phyloP scores from a whole-genome alignment of 2,329 filamentous ascomycete genomes.

The Fusarium decemcellulare region DNA sequence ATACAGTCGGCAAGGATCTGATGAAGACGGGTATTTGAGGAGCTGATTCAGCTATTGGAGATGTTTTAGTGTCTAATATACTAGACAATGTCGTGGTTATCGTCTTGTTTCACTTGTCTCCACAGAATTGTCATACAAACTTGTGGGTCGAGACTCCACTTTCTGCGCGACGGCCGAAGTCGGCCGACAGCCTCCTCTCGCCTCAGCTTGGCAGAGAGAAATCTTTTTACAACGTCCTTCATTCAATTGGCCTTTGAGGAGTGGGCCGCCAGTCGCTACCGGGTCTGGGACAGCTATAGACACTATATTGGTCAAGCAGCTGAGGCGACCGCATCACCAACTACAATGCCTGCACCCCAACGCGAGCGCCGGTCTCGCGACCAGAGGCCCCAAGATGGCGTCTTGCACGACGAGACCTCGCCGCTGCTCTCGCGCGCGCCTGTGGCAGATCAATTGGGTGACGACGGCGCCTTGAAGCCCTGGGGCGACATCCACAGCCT shows the following conservation, averaged over 20 bases:
- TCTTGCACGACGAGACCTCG: constrained; percentile 35
- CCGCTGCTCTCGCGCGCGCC: constrained; percentile 29
- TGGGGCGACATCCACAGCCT: constrained; percentile 20
- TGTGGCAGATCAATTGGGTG: constrained; percentile 4
- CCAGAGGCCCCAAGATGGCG: constrained; percentile 22
- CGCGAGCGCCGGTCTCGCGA: constrained; percentile 7
- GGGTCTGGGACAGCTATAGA: neutral
- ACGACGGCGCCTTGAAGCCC: constrained; percentile 14
- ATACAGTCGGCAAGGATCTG: too few relatives aligned
- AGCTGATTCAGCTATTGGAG: too few relatives aligned
- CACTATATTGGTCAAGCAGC: too few relatives aligned
- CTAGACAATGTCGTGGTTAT: too few relatives aligned
- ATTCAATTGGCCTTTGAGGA: constrained; percentile 12
- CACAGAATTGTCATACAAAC: too few relatives aligned
- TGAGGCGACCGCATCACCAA: neutral
- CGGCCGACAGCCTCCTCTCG: too few relatives aligned
- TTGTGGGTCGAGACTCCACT: too few relatives aligned
- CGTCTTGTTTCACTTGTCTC: too few relatives aligned
- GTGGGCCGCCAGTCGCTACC: constrained; percentile 21
- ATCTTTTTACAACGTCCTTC: constrained; percentile 9
- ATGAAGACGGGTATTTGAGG: too few relatives aligned
- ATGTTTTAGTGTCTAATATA: too few relatives aligned
- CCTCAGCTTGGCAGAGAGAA: too few relatives aligned
- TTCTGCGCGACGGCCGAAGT: too few relatives aligned
- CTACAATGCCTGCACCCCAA: constrained; percentile 26